Conservation (phyloP, 202 grass and related monocot genomes). For the Hordeum pubiflorum region DNA sequence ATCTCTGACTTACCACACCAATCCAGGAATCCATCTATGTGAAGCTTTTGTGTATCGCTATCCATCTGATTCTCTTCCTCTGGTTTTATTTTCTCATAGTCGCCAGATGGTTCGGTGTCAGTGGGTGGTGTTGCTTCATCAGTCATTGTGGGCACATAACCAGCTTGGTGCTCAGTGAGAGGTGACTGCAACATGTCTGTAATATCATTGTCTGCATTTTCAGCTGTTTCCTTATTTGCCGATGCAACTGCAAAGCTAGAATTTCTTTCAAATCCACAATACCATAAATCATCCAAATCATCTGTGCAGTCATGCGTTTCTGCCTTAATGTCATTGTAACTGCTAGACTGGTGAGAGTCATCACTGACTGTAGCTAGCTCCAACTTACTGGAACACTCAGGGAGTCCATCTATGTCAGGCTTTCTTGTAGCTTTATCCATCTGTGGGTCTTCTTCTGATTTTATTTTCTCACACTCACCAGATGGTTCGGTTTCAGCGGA, state of each 20-base stretch:
- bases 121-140: slow-evolving; percentile 12
- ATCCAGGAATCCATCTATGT: slow-evolving; percentile 1
- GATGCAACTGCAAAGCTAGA: not conserved
- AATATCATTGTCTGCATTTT: slow-evolving; percentile 41
- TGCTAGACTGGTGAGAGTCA: not conserved
- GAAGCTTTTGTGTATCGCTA: slow-evolving; percentile 4
- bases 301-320: not conserved
- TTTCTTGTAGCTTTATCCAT: slow-evolving; percentile 18
- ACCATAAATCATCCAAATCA: slow-evolving; percentile 3
- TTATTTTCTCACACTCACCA: not conserved
- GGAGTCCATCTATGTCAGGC: not conserved
- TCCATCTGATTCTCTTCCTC: slow-evolving; percentile 3
- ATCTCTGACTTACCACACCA: not conserved
- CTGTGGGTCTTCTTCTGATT: not conserved
- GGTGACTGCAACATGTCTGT: slow-evolving; percentile 44
- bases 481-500: slow-evolving; percentile 2
- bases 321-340: not conserved
- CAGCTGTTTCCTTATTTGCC: not conserved
- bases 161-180: slow-evolving; percentile 13
- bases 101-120: not conserved
- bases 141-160: not conserved
- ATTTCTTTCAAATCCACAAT: slow-evolving; percentile 13
- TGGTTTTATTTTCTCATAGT: not conserved
- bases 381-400: not conserved
- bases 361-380: not conserved